Conservation (phyloP, 768 basidiomycete genomes). For the Dentipellis sp. region DNA sequence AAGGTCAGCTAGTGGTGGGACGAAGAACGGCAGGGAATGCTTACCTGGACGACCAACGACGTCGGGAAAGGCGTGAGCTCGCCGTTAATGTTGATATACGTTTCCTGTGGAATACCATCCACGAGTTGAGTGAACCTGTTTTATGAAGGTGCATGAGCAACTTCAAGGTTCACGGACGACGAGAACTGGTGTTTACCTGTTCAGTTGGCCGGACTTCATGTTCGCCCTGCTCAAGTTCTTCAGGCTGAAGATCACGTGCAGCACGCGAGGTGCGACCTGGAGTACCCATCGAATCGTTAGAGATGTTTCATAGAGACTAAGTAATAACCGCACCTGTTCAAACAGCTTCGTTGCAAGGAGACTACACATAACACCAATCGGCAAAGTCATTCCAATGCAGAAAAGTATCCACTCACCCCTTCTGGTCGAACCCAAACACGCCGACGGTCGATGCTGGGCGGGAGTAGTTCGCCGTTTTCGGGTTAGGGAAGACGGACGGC, state of each 20-base stretch:
- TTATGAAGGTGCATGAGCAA: neutral
- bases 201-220: conserved; percentile 9
- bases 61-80: conserved; percentile 16
- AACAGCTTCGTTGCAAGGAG: neutral
- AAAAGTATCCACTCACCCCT: conserved; percentile 2
- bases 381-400: too few species aligned
- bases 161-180: neutral
- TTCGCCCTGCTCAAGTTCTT: conserved; percentile 12
- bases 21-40: neutral
- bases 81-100: conserved; percentile 11
- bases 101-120: conserved; percentile 3
- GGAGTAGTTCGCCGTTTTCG: too few species aligned
- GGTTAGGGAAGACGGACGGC: neutral
- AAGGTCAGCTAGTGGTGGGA: too few species aligned
- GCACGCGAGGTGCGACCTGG: conserved; percentile 9
- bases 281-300: neutral
- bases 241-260: conserved; percentile 12
- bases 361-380: too few species aligned
- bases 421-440: conserved; percentile 10
- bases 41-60: conserved; percentile 17
- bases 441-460: neutral
- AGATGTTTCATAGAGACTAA: too few species aligned
- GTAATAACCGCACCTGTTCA: too few species aligned
- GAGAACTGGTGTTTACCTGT: neutral
- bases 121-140: neutral